Evolutionary conservation across 208 protist genomes (phyloP).

Genomic region (Trypanosoma conorhini): DNA sequence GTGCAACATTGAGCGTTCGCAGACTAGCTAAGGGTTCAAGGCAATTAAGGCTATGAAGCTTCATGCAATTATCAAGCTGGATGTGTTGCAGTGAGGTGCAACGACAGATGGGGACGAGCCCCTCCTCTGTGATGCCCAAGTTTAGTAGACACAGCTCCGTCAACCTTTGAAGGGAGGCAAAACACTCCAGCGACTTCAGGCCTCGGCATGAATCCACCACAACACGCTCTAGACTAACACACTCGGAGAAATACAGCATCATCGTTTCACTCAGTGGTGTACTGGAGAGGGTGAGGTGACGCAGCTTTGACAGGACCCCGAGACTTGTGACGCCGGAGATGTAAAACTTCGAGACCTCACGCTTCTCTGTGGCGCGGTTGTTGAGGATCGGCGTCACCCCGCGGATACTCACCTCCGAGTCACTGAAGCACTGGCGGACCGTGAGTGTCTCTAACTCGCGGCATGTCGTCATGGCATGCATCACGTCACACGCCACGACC

Average conservation of each 20-base stretch:
- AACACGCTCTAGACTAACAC: slow-evolving; percentile 52
- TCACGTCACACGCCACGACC: slow-evolving; percentile 48
- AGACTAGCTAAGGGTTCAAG: slow-evolving; percentile 37
- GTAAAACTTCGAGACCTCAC: slow-evolving; percentile 55
- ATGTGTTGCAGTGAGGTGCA: slow-evolving; percentile 51
- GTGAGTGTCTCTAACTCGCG: slow-evolving; percentile 49
- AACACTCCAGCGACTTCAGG: slow-evolving; percentile 51
- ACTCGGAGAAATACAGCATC: slow-evolving; percentile 48
- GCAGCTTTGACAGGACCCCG: slow-evolving; percentile 53
- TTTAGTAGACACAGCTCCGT: slow-evolving; percentile 48
- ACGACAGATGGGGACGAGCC: slow-evolving; percentile 35
- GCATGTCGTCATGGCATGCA: slow-evolving; percentile 71
- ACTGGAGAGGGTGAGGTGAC: slow-evolving; percentile 56
- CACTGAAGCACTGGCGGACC: slow-evolving; percentile 47
- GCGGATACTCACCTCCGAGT: slow-evolving; percentile 50
- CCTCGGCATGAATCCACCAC: slow-evolving; percentile 63
- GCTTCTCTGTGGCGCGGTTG: slow-evolving; percentile 28
- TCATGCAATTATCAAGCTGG: slow-evolving; percentile 70
- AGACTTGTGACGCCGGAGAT: slow-evolving; percentile 57
- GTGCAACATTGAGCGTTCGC: slow-evolving; percentile 43
- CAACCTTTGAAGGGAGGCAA: slow-evolving; percentile 44
- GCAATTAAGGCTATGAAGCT: slow-evolving; percentile 55
- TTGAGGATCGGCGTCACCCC: slow-evolving; percentile 76
- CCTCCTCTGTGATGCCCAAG: slow-evolving; percentile 58
- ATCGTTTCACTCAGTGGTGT: slow-evolving; percentile 59